Percentiles rank a stretch among this genome's conserved stretches.
phyloP scores from a whole-genome alignment of 2,329 filamentous ascomycete species.

The Alternaria arbusti region DNA sequence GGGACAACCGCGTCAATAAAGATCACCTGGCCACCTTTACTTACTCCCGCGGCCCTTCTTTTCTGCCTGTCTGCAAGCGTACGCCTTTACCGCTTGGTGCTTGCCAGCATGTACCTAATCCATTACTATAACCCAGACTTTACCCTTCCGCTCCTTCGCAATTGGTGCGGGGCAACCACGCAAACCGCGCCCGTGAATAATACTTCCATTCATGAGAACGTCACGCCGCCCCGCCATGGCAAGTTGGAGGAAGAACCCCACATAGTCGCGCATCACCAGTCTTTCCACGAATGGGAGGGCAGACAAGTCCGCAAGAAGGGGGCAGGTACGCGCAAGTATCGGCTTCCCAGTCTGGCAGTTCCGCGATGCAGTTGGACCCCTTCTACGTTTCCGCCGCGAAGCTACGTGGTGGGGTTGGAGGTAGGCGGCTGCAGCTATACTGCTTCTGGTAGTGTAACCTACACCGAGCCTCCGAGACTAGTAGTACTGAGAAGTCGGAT shows the following conservation, averaged over 20 bases:
- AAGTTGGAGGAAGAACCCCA: background rate
- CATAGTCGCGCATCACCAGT: background rate
- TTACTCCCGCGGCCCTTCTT: background rate
- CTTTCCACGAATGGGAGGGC: constrained; percentile 34
- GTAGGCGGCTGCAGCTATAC: constrained; percentile 3
- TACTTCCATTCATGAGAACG: constrained; percentile 1
- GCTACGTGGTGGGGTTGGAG: background rate
- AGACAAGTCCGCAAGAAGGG: constrained; percentile 11
- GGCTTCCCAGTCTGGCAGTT: background rate
- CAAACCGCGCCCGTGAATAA: constrained; percentile 1
- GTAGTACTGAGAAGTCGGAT: background rate
- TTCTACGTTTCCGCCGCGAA: background rate
- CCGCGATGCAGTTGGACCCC: background rate
- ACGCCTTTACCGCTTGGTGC: background rate
- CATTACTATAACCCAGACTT: background rate
- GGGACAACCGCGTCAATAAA: background rate
- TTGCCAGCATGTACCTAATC: background rate
- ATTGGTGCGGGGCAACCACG: constrained; percentile 12
- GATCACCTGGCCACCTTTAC: constrained; percentile 2
- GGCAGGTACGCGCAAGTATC: background rate
- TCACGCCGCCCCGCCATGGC: background rate
- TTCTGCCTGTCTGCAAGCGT: background rate
- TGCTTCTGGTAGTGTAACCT: constrained; percentile 10
- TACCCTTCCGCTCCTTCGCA: constrained; percentile 7
- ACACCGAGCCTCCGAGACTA: constrained; percentile 3